A percentile compares a stretch with the other conserved stretches of the same genome.
phyloP scores from a whole-genome alignment of 495 filamentous ascomycete species.

The Penicillium chermesinum region DNA sequence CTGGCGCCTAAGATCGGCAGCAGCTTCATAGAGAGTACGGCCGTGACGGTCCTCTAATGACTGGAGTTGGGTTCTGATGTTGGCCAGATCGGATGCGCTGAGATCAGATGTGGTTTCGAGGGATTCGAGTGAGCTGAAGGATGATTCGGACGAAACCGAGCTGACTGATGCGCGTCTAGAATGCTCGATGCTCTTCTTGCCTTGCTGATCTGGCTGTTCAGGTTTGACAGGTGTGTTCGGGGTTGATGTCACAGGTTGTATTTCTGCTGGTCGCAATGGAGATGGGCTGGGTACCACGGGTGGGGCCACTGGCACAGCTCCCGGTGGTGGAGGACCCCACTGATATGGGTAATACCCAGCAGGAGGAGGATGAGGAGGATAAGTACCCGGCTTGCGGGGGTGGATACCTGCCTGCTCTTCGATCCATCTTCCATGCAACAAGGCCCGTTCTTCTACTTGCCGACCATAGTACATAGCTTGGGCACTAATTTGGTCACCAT shows the following conservation, averaged over 20 bases:
- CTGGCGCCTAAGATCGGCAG: slow-evolving; percentile 36
- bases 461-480: slow-evolving; percentile 39
- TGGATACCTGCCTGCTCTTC: slow-evolving; percentile 36
- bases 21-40: slow-evolving; percentile 36
- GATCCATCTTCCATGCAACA: slow-evolving; percentile 39
- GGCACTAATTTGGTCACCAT: slow-evolving; percentile 38
- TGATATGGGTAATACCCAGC: slow-evolving; percentile 4
- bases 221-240: background rate
- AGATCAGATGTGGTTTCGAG: slow-evolving; percentile 41
- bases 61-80: slow-evolving; percentile 36
- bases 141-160: slow-evolving; percentile 36
- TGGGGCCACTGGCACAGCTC: background rate
- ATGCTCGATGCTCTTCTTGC: slow-evolving; percentile 8
- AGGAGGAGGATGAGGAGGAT: slow-evolving; percentile 7
- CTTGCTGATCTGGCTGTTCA: background rate
- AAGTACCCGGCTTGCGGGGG: slow-evolving; percentile 20
- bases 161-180: slow-evolving; percentile 30
- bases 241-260: background rate
- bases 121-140: slow-evolving; percentile 40
- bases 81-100: slow-evolving; percentile 36
- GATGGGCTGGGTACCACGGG: background rate
- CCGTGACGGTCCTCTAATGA: slow-evolving; percentile 37
- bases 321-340: slow-evolving; percentile 7
- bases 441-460: slow-evolving; percentile 39
- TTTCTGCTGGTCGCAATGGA: background rate